Percentiles rank a stretch among this genome's conserved stretches.
phyloP scores from a whole-genome alignment of 805 yeast species.

The Wickerhamiella azyma region DNA sequence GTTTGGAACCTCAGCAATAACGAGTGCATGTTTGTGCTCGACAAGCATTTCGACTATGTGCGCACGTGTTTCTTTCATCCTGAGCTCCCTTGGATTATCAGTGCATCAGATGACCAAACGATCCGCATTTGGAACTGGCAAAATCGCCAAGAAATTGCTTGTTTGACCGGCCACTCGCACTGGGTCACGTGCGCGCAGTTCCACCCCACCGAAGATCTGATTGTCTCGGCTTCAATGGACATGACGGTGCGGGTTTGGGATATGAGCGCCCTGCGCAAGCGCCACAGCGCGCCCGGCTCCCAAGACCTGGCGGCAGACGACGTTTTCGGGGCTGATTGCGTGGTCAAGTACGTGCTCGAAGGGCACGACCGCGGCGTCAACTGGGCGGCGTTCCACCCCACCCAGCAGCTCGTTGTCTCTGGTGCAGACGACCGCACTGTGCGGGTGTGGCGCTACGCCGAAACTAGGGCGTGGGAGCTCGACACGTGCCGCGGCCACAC shows the following conservation, averaged over 20 bases:
- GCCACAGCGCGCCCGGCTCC: slow-evolving; percentile 62
- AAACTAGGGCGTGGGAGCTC: slow-evolving; percentile 97
- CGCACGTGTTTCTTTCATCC: slow-evolving; percentile 90
- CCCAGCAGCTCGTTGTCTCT: slow-evolving; percentile 83
- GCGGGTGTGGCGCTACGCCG: slow-evolving; percentile 95
- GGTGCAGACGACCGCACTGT: slow-evolving; percentile 94
- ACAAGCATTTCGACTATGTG: slow-evolving; percentile 90
- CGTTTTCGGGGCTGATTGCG: slow-evolving; percentile 86
- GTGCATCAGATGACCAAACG: slow-evolving; percentile 96
- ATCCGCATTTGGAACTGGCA: slow-evolving; percentile 99
- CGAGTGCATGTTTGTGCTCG: slow-evolving; percentile 79
- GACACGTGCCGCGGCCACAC: slow-evolving; percentile 98
- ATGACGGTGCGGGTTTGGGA: slow-evolving; percentile 99
- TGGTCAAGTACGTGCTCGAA: slow-evolving; percentile 86
- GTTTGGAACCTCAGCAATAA: slow-evolving; percentile 93
- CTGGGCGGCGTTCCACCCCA: slow-evolving; percentile 98
- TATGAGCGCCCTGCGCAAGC: slow-evolving; percentile 84
- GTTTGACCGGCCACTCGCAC: slow-evolving; percentile 95
- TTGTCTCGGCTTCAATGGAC: slow-evolving; percentile 91
- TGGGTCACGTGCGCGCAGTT: slow-evolving; percentile 97
- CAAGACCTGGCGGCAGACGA: slow-evolving; percentile 29
- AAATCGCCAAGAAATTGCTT: slow-evolving; percentile 91
- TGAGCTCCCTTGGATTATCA: slow-evolving; percentile 93
- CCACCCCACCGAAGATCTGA: slow-evolving; percentile 88
- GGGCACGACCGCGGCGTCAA: slow-evolving; percentile 98